Evolutionary conservation across 441 rosid genomes (phyloP).

Genomic region (Erodium moschatum): DNA sequence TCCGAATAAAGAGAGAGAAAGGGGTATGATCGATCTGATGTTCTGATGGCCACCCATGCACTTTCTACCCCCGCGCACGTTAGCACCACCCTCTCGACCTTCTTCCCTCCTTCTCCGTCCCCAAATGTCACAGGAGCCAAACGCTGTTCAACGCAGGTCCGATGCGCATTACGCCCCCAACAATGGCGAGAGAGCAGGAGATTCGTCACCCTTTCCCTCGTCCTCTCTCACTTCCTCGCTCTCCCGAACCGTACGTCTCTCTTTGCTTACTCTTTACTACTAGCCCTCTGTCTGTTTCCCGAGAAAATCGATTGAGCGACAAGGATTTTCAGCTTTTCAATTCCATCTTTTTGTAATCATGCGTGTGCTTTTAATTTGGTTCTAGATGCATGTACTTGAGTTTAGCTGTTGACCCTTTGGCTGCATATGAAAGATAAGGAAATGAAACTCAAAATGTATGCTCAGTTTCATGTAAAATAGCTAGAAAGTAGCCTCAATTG

Average conservation of each 20-base stretch:
- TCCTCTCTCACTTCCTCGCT: slow-evolving; percentile 37
- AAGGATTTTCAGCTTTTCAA: background rate
- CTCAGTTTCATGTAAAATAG: too few relatives aligned
- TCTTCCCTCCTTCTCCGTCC: slow-evolving; percentile 10
- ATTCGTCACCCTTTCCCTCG: slow-evolving; percentile 46
- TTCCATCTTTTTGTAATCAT: too few relatives aligned
- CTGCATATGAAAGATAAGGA: too few relatives aligned
- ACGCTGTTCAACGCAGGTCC: too few relatives aligned
- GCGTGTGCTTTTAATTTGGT: too few relatives aligned
- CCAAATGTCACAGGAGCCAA: background rate
- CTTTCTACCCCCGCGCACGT: slow-evolving; percentile 23
- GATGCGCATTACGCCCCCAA: slow-evolving; percentile 18
- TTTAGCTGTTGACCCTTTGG: too few relatives aligned
- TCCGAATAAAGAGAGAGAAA: too few relatives aligned
- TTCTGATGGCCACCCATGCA: slow-evolving; percentile 17
- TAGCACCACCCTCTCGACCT: slow-evolving; percentile 12
- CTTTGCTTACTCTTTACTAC: background rate
- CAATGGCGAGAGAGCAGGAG: slow-evolving; percentile 44
- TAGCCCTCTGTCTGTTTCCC: too few relatives aligned
- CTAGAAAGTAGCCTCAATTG: too few relatives aligned
- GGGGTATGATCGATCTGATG: background rate
- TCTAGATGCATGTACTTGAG: too few relatives aligned
- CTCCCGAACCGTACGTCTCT: slow-evolving; percentile 35
- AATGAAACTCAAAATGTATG: too few relatives aligned
- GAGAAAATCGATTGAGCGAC: background rate